Base-by-base conservation (phyloP, 164 flowering plant species). In the Aristolochia fimbriata region DNA sequence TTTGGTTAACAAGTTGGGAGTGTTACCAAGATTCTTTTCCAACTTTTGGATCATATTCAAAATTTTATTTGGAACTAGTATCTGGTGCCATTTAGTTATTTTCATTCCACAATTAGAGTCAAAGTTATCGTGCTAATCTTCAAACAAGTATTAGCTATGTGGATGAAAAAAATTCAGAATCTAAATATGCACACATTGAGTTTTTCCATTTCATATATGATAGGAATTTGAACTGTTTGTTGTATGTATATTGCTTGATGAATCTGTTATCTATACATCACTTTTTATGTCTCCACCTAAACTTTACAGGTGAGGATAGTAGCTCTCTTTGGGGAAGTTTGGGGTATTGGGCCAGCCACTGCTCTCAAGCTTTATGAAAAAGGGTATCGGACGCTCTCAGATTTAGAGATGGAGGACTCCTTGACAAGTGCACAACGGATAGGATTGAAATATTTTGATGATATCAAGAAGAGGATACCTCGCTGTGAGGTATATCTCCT, bases 301-400 rank as follows among this genome's bases (percentile, higher is more conserved):
- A 43, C 49, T 57, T 46, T 71, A 54, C 70, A 90, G 97, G 94
- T 86, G 20, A 65, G 76, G 53, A 75, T 93, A 51, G 82, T 93
- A 51, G 73, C 74, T 57, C 73, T 88, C 53, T 88, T 93, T 80
- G 99, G 96, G 48, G 96, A 93, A 73, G 87, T 90, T 57, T 90
- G 99, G 97, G 99, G 97, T 24, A 75, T 93, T 74, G 99, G 97
- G 70, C 97, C 99, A 25, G 87, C 99, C 63, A 93, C 97, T 63
- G 94, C 96, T 47, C 70, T 83, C 66, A 90, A 88, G 75, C 78
- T 90, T 16, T 88, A 88, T 71, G 97, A 88, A 56, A 93, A 88
- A 74, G 96, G 97, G 48, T 70, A 86, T 56, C 85, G 99, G 31
- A 82, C 85, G 37, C 77, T 93, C 16, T 84, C 86, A 55, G 97